Evolutionary conservation across 495 filamentous ascomycete genomes (phyloP), one percentile per base, ranked within the genome.

Genomic region (Rostrohypoxylon terebratum): DNA sequence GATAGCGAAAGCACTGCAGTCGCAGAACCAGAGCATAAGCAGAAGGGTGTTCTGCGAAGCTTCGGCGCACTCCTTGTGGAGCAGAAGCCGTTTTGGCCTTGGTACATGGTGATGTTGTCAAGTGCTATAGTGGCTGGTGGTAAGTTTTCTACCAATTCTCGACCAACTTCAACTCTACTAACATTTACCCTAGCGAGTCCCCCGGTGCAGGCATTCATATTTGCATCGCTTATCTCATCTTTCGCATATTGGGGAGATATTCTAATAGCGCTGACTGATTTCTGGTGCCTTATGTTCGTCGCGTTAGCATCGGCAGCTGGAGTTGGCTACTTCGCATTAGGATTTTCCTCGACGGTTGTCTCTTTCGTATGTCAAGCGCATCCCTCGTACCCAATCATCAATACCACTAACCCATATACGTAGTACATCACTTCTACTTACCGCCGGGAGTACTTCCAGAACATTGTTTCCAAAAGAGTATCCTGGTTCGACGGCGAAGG

Each of bases 251-350:
- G 78, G 75, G 80, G 79, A 7, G 70, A 80, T 1, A 72, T 77
- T 53, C 77, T 89, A 16, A 63, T 75, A 25, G 68, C 66, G 1
- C 65, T 79, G 1, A 85, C 82, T 21, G 84, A 83, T 57, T 90
- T 91, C 64, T 92, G 88, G 88, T 84, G 88, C 14, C 71, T 91
- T 33, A 90, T 90, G 86, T 91, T 91, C 73, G 87, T 91, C 53
- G 77, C 85, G 11, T 81, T 91, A 0, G 87, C 87, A 18, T 73
- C 85, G 4, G 84, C 80, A 44, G 81, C 86, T 3, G 83, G 78
- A 0, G 59, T 84, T 14, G 83, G 82, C 63, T 91, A 90, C 66
- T 83, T 83, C 55, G 69, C 80, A 0, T 69, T 91, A 7, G 87
- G 87, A 10, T 89, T 76, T 71, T 79, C 84, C 11, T 82, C 87